Evolutionary conservation across 345 rosid species (phyloP), one percentile per base, ranked within the genome.

Genomic region (Murraya paniculata): DNA sequence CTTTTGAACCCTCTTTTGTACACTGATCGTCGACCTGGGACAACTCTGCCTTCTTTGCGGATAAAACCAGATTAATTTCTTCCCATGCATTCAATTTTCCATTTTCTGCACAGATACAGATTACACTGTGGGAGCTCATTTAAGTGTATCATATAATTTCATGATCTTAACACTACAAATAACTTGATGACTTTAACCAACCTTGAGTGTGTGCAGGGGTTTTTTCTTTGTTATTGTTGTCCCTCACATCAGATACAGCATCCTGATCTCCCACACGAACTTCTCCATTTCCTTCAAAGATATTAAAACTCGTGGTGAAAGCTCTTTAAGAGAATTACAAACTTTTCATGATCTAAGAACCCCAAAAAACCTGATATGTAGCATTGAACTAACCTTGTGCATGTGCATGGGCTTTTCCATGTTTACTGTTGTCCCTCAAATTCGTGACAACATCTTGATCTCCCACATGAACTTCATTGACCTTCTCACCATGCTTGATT

Each of bases 41-140:
- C 69, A 91, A 75, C 80, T 83, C 81, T 65, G 92, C 89, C 82
- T 91, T 97, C 87, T 91, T 93, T 31, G 94, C 90, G 64, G 75
- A 82, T 81, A 94, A 67, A 39, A 87, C 89, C 79, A 87, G 81
- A 67, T 81, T 88, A 79, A 91, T 82, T 85, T 94, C 95, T 72
- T 94, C 96, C 99, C 97, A 91, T 5, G 85, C 84, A 59, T 88
- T 79, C 48, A 55, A 73, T 62, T 68, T 80, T 45, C 88, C 92
- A 78, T 86, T 91, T 79, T 82, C 98, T 94, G 84, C 75, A 82
- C 61, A 62, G 45, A 77, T 1, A 48, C 14, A 28, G 18, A n/a
- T 33, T 8, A 71, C 30, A 22, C 36, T 45, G 70, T 35, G 71
- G 11, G 38, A 53, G 73, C n/a, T 6, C 16, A 30, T 38, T 70